A percentile compares a stretch with the other conserved stretches of the same genome.
Conservation (phyloP, 176 grass and related monocot species). For the Paspalum notatum region DNA sequence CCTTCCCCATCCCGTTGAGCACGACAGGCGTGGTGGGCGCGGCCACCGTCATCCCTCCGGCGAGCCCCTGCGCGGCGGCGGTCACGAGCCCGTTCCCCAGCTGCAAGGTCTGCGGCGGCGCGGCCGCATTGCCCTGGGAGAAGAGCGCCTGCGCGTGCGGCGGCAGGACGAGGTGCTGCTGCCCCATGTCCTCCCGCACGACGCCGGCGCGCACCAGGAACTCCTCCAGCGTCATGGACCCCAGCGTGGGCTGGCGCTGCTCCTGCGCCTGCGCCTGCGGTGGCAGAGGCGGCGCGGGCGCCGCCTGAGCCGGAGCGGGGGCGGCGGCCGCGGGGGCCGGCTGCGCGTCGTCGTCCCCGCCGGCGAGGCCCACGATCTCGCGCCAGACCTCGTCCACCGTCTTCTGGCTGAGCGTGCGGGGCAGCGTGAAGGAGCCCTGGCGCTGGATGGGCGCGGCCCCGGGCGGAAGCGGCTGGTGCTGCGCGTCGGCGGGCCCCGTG, state of each 20-base stretch:
- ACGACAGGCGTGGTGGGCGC: conserved; percentile 53
- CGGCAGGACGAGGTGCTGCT: conserved; percentile 42
- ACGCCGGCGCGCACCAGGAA: conserved; percentile 90
- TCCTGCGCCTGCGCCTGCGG: conserved; percentile 14
- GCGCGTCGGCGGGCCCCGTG: background rate
- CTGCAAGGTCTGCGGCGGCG: conserved; percentile 36
- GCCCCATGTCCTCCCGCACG: conserved; percentile 57
- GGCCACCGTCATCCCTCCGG: conserved; percentile 41
- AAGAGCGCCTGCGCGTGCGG: conserved; percentile 47
- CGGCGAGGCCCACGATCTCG: conserved; percentile 51
- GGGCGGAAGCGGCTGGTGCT: conserved; percentile 1
- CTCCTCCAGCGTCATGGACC: conserved; percentile 94
- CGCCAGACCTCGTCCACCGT: conserved; percentile 89
- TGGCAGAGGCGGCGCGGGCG: background rate
- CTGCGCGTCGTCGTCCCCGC: conserved; percentile 11
- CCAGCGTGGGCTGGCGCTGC: conserved; percentile 60
- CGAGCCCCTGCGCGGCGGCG: conserved; percentile 38
- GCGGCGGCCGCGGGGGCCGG: background rate
- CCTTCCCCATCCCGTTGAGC: conserved; percentile 54
- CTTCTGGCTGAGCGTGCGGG: conserved; percentile 83
- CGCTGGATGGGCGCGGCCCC: conserved; percentile 51
- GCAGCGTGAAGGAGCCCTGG: conserved; percentile 79
- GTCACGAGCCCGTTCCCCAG: conserved; percentile 41
- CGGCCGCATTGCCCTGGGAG: conserved; percentile 50
- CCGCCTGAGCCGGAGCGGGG: background rate